Evolutionary conservation across 2,329 filamentous ascomycete species (phyloP).

Genomic region (Ophiostoma tasmaniense): DNA sequence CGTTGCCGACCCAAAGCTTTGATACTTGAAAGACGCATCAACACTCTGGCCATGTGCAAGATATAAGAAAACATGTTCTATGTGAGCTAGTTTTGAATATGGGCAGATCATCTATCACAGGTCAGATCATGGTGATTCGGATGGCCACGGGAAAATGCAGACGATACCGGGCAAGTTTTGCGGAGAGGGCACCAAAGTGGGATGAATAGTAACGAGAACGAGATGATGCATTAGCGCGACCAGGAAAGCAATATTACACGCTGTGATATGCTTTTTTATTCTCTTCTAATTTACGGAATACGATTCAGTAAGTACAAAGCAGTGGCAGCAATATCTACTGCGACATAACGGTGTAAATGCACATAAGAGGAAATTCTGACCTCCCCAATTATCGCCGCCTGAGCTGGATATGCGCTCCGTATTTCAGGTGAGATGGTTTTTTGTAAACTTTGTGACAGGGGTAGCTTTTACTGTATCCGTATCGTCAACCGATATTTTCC

Average conservation of each 20-base stretch:
- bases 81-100: too few relatives aligned
- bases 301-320: too few relatives aligned
- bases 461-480: not conserved
- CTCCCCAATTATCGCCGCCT: not conserved
- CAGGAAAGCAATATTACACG: not conserved
- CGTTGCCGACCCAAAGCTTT: not conserved
- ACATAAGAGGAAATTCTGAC: not conserved
- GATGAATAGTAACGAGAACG: not conserved
- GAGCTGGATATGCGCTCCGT: not conserved
- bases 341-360: not conserved
- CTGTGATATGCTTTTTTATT: not conserved
- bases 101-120: too few relatives aligned
- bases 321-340: not conserved
- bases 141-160: too few relatives aligned
- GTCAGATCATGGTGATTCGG: too few relatives aligned
- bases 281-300: not conserved
- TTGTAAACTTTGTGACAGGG: not conserved
- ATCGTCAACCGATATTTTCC: not conserved
- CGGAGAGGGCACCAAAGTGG: not conserved
- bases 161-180: not conserved
- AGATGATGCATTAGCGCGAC: not conserved
- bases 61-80: not conserved
- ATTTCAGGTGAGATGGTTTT: not conserved
- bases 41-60: not conserved
- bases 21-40: not conserved